A percentile compares a stretch with the other conserved stretches of the same genome.
Conservation (phyloP, 1,139 yeast genomes). For the Sugiyamaella sp. region DNA sequence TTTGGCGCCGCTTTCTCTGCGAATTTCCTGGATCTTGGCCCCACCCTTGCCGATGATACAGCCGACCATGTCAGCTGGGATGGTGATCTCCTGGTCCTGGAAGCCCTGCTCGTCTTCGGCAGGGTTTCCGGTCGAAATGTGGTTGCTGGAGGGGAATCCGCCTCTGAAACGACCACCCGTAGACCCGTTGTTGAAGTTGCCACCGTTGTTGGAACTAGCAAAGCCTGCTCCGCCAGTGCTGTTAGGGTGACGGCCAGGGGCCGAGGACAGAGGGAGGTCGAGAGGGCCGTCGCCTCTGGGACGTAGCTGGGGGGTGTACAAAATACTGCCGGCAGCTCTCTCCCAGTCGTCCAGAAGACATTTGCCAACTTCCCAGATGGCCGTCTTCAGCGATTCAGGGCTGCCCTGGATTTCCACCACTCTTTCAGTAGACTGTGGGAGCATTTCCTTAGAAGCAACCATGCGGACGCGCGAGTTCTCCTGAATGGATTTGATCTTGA, state of each 20-base stretch:
- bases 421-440: constrained; percentile 85
- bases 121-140: not conserved
- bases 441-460: constrained; percentile 85
- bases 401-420: constrained; percentile 87
- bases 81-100: constrained; percentile 51
- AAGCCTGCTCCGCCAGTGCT: constrained; percentile 21
- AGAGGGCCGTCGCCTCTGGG: constrained; percentile 18
- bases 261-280: constrained; percentile 4
- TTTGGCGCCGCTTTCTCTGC: constrained; percentile 77
- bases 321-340: constrained; percentile 62
- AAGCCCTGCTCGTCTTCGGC: constrained; percentile 34
- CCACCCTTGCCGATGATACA: constrained; percentile 90
- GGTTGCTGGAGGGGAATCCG: not conserved
- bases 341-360: constrained; percentile 74
- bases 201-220: constrained; percentile 13
- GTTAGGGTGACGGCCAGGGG: constrained; percentile 11
- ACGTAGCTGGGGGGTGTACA: constrained; percentile 57
- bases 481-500: constrained; percentile 80
- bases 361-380: constrained; percentile 65
- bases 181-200: constrained; percentile 5
- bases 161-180: constrained; percentile 4
- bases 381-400: constrained; percentile 61
- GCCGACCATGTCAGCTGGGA: constrained; percentile 87
- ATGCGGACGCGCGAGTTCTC: constrained; percentile 70
- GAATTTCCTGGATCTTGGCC: constrained; percentile 80